phyloP scores from a whole-genome alignment of 73 alveolate species.

The Durusdinium trenchii region DNA sequence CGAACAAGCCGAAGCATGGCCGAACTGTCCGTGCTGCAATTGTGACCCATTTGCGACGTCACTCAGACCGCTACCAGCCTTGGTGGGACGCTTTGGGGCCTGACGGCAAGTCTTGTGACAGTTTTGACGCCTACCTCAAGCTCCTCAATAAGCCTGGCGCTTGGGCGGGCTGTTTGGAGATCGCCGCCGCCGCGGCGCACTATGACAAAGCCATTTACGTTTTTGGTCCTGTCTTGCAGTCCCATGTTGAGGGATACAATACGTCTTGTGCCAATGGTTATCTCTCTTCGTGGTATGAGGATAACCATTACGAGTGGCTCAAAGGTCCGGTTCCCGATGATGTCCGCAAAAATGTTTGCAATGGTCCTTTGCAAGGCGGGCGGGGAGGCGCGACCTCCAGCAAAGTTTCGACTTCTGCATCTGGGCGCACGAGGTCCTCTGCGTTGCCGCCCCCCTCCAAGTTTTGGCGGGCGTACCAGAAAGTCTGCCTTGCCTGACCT shows the following conservation, averaged over 20 bases:
- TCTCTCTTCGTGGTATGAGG: not conserved
- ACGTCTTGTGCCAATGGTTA: too few species aligned
- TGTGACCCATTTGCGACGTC: not conserved
- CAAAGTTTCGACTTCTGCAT: too few species aligned
- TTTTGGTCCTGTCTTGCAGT: not conserved
- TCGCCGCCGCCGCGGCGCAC: slow-evolving; percentile 61
- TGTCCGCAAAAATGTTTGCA: not conserved
- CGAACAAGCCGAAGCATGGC: not conserved
- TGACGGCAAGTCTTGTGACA: not conserved
- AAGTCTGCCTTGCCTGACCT: too few species aligned
- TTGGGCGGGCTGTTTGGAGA: slow-evolving; percentile 11
- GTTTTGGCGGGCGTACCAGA: too few species aligned
- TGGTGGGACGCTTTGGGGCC: slow-evolving; percentile 40
- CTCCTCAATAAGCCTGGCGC: not conserved
- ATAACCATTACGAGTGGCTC: slow-evolving; percentile 8
- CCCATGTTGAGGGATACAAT: slow-evolving; percentile 15
- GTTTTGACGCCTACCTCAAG: not conserved
- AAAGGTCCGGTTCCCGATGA: not conserved
- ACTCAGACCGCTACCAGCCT: slow-evolving; percentile 16
- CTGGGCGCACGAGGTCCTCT: too few species aligned
- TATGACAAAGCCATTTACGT: slow-evolving; percentile 22
- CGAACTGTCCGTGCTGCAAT: not conserved
- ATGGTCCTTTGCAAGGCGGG: slow-evolving; percentile 55
- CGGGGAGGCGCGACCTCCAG: too few species aligned
- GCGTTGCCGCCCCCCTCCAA: too few species aligned